Base-by-base conservation (phyloP, 108 stramenopile genomes). In the Skeletonema potamos region DNA sequence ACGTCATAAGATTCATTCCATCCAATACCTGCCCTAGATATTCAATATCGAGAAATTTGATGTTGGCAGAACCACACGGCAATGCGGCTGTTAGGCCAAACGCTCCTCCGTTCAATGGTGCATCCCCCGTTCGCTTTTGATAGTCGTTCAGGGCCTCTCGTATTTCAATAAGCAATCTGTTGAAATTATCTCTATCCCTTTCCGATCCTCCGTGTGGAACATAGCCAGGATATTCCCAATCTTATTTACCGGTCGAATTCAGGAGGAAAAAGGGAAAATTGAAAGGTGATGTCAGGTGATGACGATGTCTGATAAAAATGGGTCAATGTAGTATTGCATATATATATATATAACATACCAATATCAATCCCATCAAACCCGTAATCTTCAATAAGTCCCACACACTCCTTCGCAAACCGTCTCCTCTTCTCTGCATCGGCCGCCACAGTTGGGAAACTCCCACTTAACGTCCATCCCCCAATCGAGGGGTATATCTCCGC, bases 301-400 rank as follows among this genome's bases (percentile, higher is more conserved):
- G 5, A 36, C 6, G 34, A 6, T 10, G 39, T 41, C 39, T n/a
- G 39, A n/a, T n/a, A n/a, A n/a, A n/a, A n/a, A n/a, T n/a, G n/a
- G n/a, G n/a, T n/a, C n/a, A n/a, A n/a, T n/a, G n/a, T n/a, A n/a
- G n/a, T n/a, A n/a, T n/a, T n/a, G n/a, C n/a, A n/a, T n/a, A n/a
- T n/a, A n/a, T n/a, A n/a, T n/a, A n/a, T n/a, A n/a, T n/a, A 54
- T 8, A 24, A 43, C 64, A 18, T 12, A 64, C 34, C 74, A 24
- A 76, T 59, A 62, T 81, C 80, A 29, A 76, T 72, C n/a, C 80
- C 75, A 66, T 81, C 75, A 48, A 81, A 76, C 12, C 64, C 75
- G 59, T 81, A 46, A 60, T 81, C 66, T 11, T 56, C 9, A 15
- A 81, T 43, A 27, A 81, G 58, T 18, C 72, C 80, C 32, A 71